Evolutionary conservation across 2,329 filamentous ascomycete species (phyloP).

Genomic region (Phaeomoniella chlamydospora): DNA sequence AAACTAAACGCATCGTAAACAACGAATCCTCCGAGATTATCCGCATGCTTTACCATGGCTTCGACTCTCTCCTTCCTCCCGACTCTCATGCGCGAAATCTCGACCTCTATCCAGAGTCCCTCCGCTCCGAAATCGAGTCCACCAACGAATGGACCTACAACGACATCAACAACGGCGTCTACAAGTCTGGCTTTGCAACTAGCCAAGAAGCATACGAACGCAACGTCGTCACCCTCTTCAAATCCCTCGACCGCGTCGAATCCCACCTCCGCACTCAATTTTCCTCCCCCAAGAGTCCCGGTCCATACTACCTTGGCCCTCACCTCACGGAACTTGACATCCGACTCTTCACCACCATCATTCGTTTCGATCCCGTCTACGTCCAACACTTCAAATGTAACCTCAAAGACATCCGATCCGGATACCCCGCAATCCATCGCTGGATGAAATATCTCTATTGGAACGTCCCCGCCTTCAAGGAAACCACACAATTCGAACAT

Average conservation of each 20-base stretch:
- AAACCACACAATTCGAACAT: conserved; percentile 84
- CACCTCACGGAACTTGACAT: conserved; percentile 71
- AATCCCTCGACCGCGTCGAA: conserved; percentile 63
- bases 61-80: conserved; percentile 54
- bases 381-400: conserved; percentile 78
- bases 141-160: conserved; percentile 71
- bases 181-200: conserved; percentile 63
- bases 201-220: conserved; percentile 70
- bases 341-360: conserved; percentile 57
- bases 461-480: conserved; percentile 60
- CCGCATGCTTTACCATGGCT: conserved; percentile 73
- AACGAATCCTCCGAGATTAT: conserved; percentile 88
- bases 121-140: conserved; percentile 58
- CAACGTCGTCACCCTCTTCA: conserved; percentile 58
- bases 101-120: conserved; percentile 50
- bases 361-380: conserved; percentile 64
- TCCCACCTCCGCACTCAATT: conserved; percentile 39
- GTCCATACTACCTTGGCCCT: conserved; percentile 62
- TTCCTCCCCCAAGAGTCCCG: conserved; percentile 19
- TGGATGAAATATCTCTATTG: conserved; percentile 82
- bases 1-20: conserved; percentile 61
- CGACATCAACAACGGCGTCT: conserved; percentile 36
- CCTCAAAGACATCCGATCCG: conserved; percentile 66
- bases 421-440: conserved; percentile 65
- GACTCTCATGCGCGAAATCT: conserved; percentile 38